Evolutionary conservation across 78 protist species (phyloP).

Genomic region (Cavenderia fasciculata): DNA sequence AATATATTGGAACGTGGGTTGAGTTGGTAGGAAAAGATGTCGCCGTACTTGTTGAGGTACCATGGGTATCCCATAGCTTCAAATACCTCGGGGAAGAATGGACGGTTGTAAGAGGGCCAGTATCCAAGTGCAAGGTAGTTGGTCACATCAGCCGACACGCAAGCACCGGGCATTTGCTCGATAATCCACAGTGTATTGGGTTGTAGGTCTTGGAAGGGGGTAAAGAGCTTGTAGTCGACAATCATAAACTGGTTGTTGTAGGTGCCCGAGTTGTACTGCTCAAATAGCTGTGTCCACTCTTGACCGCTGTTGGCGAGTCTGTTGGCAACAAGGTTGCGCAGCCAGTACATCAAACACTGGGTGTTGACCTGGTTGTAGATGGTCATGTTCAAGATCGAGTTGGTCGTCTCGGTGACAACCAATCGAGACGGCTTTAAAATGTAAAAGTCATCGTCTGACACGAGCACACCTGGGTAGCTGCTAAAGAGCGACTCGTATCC

Average conservation of each 20-base stretch:
- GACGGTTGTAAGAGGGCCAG: slow-evolving; percentile 86
- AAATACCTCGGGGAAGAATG: slow-evolving; percentile 35
- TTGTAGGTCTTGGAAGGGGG: slow-evolving; percentile 37
- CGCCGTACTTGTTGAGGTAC: slow-evolving; percentile 16
- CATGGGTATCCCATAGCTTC: slow-evolving; percentile 58
- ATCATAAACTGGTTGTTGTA: slow-evolving; percentile 92
- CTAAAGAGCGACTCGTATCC: slow-evolving; percentile 7
- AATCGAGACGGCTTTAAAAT: slow-evolving; percentile 10
- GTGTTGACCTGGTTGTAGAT: slow-evolving; percentile 36
- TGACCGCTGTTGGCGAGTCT: slow-evolving; percentile 67
- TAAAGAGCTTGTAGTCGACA: slow-evolving; percentile 72
- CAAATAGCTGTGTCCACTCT: slow-evolving; percentile 79
- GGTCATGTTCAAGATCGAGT: slow-evolving; percentile 48
- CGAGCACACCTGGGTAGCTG: slow-evolving; percentile 51
- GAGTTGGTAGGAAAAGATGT: slow-evolving; percentile 33
- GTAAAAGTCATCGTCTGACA: slow-evolving; percentile 61
- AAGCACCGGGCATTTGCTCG: slow-evolving; percentile 57
- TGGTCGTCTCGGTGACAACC: slow-evolving; percentile 81
- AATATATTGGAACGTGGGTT: slow-evolving; percentile 84
- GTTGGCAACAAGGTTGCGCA: slow-evolving; percentile 81
- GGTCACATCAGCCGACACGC: slow-evolving; percentile 39
- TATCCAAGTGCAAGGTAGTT: slow-evolving; percentile 28
- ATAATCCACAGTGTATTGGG: slow-evolving; percentile 39
- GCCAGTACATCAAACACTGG: slow-evolving; percentile 61
- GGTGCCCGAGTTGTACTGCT: slow-evolving; percentile 83